These are phyloP conservation scores for Marchantia paleacea DNA, from an alignment of 225 moss, liverwort and hornwort genomes.

Conservation along the genomic window DNA sequence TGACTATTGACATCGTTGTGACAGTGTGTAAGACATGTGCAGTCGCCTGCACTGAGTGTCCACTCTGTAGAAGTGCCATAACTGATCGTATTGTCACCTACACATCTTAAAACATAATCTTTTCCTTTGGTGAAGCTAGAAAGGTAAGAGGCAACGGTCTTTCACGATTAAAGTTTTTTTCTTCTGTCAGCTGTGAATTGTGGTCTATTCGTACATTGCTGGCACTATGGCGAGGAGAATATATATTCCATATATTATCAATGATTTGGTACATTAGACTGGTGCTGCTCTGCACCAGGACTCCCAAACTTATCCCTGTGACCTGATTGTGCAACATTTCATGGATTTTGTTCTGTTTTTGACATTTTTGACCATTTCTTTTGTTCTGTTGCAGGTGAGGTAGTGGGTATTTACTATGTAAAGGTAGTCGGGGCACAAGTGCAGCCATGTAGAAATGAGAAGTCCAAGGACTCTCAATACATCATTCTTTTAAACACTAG, in stretches of 20 bases:
- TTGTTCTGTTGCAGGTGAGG: conserved; percentile 30
- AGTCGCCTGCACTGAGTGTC: conserved; percentile 53
- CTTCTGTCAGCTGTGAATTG: neutral
- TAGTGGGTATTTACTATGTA: conserved; percentile 23
- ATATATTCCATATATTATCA: neutral
- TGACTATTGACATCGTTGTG: conserved; percentile 26
- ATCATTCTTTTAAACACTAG: conserved; percentile 31
- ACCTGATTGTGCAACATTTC: neutral
- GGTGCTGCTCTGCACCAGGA: neutral
- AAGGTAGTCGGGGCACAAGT: conserved; percentile 20
- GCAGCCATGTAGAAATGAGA: conserved; percentile 32
- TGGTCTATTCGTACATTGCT: neutral
- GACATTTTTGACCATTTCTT: neutral
- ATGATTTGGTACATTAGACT: neutral
- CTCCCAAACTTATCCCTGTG: neutral
- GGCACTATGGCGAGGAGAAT: neutral
- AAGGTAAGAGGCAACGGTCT: conserved; percentile 10
- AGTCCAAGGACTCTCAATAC: conserved; percentile 22
- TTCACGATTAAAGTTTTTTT: neutral
- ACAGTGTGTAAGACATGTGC: conserved; percentile 62
- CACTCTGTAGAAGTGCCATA: conserved; percentile 59
- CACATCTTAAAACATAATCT: conserved; percentile 35
- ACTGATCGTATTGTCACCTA: conserved; percentile 53
- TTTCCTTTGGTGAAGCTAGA: conserved; percentile 23
- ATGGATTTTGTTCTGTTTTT: neutral